A percentile compares a stretch with the other conserved stretches of the same genome.
Evolutionary conservation across 176 grass and related monocot species (phyloP).

Genomic region (Rhynchospora breviuscula): DNA sequence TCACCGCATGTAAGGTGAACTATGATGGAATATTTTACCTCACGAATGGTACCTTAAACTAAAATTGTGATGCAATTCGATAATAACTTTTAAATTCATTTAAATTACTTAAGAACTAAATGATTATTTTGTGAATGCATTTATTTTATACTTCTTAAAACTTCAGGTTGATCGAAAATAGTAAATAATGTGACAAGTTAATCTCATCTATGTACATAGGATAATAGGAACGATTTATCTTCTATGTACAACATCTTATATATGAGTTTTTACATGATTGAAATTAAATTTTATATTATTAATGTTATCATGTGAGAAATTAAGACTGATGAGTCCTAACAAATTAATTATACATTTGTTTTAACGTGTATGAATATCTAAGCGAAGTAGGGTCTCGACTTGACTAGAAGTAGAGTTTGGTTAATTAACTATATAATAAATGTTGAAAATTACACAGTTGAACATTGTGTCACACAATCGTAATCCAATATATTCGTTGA

Average conservation of each 20-base stretch:
- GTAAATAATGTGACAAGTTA: not conserved
- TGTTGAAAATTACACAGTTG: not conserved
- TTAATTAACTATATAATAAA: not conserved
- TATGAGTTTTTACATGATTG: too few relatives aligned
- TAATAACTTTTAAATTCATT: not conserved
- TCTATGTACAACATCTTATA: too few relatives aligned
- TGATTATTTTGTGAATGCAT: not conserved
- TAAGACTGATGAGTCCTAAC: not conserved
- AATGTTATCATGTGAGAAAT: not conserved
- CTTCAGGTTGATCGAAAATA: not conserved
- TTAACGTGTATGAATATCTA: not conserved
- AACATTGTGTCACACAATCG: not conserved
- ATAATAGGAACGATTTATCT: too few relatives aligned
- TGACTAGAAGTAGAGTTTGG: not conserved
- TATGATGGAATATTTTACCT: not conserved
- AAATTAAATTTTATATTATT: too few relatives aligned
- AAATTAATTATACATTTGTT: not conserved
- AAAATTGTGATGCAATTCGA: not conserved
- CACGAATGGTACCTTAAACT: not conserved
- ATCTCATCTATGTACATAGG: too few relatives aligned
- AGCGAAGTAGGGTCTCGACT: not conserved
- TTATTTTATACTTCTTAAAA: not conserved
- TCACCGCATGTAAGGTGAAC: not conserved
- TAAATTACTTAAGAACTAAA: too few relatives aligned
- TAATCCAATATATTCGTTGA: not conserved